Evolutionary conservation across 345 rosid species (phyloP).

Genomic region (Eucalyptus erythrocorys): DNA sequence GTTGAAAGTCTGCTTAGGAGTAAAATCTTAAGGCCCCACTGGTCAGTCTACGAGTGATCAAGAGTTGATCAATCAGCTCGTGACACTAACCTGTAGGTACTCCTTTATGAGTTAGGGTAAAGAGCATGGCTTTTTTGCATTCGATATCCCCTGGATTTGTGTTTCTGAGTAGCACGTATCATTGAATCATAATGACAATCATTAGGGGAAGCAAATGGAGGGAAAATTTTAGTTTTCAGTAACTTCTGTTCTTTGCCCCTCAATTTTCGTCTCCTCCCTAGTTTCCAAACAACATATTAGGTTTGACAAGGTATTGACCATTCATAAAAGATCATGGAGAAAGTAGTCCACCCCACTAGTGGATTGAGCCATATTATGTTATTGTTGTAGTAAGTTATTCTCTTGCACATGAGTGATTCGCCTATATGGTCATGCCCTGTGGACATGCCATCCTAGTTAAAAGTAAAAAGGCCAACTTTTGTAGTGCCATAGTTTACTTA

Average conservation of each 20-base stretch:
- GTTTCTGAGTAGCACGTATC: not conserved
- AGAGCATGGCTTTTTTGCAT: not conserved
- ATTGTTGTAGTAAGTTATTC: not conserved
- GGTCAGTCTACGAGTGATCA: too few species aligned
- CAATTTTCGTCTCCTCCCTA: not conserved
- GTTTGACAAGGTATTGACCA: not conserved
- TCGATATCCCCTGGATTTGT: not conserved
- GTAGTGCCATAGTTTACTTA: not conserved
- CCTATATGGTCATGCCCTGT: not conserved
- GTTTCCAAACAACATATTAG: not conserved
- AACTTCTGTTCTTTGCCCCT: not conserved
- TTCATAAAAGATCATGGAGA: not conserved
- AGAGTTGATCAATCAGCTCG: too few species aligned
- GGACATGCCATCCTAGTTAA: not conserved
- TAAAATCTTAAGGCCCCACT: too few species aligned
- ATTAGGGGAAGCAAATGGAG: not conserved
- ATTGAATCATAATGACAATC: not conserved
- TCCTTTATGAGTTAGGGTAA: not conserved
- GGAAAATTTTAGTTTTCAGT: not conserved
- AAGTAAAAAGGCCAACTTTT: not conserved
- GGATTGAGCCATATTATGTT: not conserved
- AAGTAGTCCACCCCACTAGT: not conserved
- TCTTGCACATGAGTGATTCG: not conserved
- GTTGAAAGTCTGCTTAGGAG: too few species aligned
- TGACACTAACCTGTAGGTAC: not conserved